Evolutionary conservation across 1,284 basidiomycete species (phyloP).

Genomic region (Ceratobasidium sp.): DNA sequence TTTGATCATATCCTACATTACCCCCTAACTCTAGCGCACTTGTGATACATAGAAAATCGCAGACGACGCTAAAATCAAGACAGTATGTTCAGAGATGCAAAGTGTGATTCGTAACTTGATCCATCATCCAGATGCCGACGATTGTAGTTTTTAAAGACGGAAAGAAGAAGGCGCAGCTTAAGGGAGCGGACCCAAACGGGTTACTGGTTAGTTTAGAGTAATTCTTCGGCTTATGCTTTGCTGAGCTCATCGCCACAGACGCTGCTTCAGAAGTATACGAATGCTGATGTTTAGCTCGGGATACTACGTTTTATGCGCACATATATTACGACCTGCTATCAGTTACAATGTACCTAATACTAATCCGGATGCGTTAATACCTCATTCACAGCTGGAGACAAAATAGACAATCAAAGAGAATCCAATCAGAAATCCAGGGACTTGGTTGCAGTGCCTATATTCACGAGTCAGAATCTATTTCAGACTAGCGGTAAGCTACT

Average conservation of each 20-base stretch:
- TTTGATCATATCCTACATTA: neutral
- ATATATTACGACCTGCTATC: neutral
- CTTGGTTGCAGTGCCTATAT: slow-evolving; percentile 3
- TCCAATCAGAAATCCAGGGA: slow-evolving; percentile 14
- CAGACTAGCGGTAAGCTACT: neutral
- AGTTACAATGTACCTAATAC: slow-evolving; percentile 26
- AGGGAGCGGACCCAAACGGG: slow-evolving; percentile 63
- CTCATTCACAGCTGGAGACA: neutral
- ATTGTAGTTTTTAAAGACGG: slow-evolving; percentile 78
- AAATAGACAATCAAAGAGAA: neutral
- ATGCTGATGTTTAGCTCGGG: neutral
- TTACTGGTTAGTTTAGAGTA: slow-evolving; percentile 50
- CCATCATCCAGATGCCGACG: slow-evolving; percentile 85
- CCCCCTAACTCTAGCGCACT: slow-evolving; percentile 26
- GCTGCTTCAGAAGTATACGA: slow-evolving; percentile 32
- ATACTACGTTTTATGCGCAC: neutral
- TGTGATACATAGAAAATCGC: slow-evolving; percentile 53
- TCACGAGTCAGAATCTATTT: neutral
- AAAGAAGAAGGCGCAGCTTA: slow-evolving; percentile 63
- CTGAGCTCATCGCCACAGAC: neutral
- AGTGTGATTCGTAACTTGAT: slow-evolving; percentile 93
- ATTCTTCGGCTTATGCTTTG: no score
- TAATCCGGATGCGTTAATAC: slow-evolving; percentile 9
- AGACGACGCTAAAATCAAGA: slow-evolving; percentile 73
- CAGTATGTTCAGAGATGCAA: slow-evolving; percentile 60